Base-by-base conservation (phyloP, 2,329 filamentous ascomycete species). In the Pseudocercospora ulei region DNA sequence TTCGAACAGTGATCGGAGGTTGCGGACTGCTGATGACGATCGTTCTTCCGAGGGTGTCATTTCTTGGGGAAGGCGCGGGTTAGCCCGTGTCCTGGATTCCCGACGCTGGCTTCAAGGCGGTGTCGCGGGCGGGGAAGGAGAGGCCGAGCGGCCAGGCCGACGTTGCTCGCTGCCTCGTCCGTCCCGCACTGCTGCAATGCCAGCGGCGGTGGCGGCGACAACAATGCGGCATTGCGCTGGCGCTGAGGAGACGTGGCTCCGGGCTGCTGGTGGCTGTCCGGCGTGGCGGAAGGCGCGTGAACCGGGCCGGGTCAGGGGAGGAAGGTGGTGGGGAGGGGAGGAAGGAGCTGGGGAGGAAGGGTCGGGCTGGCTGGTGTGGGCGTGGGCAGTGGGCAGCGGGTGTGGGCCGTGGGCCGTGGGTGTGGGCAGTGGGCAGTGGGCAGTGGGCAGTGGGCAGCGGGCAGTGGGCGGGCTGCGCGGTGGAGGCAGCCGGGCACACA, bases 1-100 rank as follows among this genome's bases (percentile, higher is more conserved):
- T 57, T 70, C 67, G 56, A 69, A 70, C 58, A 69, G 63, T 41
- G 66, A 66, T 53, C 66, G 60, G 41, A 70, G 59, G 51, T 66
- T 66, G 49, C 65, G 61, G 48, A 70, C 66, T 50, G 64, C 65
- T 40, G 56, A 61, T 41, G 50, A 59, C 29, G 58, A 54, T 41
- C 58, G 53, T 52, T 61, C 51, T 46, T 52, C 47, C 37, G 44
- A 43, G 43, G 53, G 45, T 44, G 62, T 64, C 66, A 70, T 70
- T 63, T 64, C 66, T 68, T 59, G 35, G 22, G 26, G 16, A 40
- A 22, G 20, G 29, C 17, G 7, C 23, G 16, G 29, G 29, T 45
- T 41, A 47, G 47, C 47, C 26, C 27, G 13, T 31, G n/a, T n/a
- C n/a, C n/a, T n/a, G n/a, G n/a, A n/a, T n/a, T n/a, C n/a, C n/a